Base-by-base conservation (phyloP, 495 filamentous ascomycete species). In the Penicillium robsamsonii region DNA sequence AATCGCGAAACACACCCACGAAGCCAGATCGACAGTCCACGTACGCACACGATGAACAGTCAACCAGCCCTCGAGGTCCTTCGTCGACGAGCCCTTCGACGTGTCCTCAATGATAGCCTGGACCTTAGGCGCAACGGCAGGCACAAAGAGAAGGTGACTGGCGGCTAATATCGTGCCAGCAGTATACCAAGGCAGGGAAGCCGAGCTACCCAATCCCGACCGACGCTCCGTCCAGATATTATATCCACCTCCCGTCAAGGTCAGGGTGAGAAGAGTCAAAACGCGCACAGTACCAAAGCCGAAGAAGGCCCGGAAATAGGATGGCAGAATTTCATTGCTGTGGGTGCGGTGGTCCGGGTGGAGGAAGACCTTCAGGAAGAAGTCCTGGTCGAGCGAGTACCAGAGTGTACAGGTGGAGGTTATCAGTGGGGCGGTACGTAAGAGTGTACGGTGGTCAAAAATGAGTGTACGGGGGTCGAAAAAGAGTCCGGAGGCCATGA, bases 261-360 rank as follows among this genome's bases (percentile, higher is more conserved):
- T 44, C 42, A 44, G 42, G 1, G 42, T 15, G 20, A 44, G 42
- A 44, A 44, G 42, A 17, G 10, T 22, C 20, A 44, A 17, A 10
- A 44, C 42, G 18, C 42, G 42, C 22, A 25, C 42, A 22, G 20
- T 25, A 44, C 20, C 42, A 2, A 6, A 15, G 22, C 20, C 42
- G 22, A 44, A 44, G 22, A 44, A 44, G 6, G 2, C 42, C 10
- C 42, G 10, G 42, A 44, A 31, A 46, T 25, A 30, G 15, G 42
- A 45, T 20, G 52, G 31, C 43, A 54, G 18, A 46, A 35, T 22
- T 46, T 29, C 18, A 46, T 31, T 54, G 41, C 38, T 45, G 38
- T 22, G 41, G 46, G 45, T 27, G 46, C 42, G 42, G 22, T 44
- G 42, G 8, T 27, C 24, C 1, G 20, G 42, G 22, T 44, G 42